A percentile compares a stretch with the other conserved stretches of the same genome.
phyloP scores from a whole-genome alignment of 108 stramenopile genomes.

The Aurantiochytrium sp. region DNA sequence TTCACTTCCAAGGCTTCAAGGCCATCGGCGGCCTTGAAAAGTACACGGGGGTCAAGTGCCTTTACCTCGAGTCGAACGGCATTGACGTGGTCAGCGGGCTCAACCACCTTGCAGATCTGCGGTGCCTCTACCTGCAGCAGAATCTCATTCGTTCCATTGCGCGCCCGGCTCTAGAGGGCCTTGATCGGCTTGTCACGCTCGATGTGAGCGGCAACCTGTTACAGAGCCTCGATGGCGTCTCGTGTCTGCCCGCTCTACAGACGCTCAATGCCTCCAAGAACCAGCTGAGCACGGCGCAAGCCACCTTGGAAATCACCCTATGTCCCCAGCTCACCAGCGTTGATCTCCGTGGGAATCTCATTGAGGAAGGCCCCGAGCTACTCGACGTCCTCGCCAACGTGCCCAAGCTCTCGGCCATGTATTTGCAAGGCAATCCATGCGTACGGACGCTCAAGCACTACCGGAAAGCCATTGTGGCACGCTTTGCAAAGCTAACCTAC shows the following conservation, averaged over 20 bases:
- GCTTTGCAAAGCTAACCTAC: neutral
- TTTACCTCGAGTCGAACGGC: conserved; percentile 19
- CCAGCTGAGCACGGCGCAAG: neutral
- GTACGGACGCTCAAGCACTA: neutral
- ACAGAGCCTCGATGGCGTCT: conserved; percentile 2
- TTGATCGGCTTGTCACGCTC: conserved; percentile 26
- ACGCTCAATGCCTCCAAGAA: conserved; percentile 18
- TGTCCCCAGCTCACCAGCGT: neutral
- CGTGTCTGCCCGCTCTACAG: neutral
- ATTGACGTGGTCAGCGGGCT: neutral
- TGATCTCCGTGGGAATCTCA: neutral
- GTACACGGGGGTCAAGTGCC: conserved; percentile 21
- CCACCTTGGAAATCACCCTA: neutral
- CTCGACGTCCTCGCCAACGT: neutral
- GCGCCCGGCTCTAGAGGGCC: neutral
- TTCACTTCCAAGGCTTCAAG: conserved; percentile 13
- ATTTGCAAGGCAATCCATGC: conserved; percentile 5
- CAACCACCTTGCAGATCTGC: conserved; percentile 32
- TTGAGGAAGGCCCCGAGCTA: neutral
- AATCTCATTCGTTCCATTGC: conserved; percentile 41
- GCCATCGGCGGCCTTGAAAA: conserved; percentile 7
- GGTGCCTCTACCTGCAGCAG: conserved; percentile 54
- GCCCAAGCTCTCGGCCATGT: neutral
- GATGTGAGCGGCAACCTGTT: conserved; percentile 39
- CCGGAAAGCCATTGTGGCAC: neutral